A percentile compares a stretch with the other conserved stretches of the same genome.
Evolutionary conservation across 2,329 filamentous ascomycete genomes (phyloP).

Genomic region (Sclerotinia spermophila): DNA sequence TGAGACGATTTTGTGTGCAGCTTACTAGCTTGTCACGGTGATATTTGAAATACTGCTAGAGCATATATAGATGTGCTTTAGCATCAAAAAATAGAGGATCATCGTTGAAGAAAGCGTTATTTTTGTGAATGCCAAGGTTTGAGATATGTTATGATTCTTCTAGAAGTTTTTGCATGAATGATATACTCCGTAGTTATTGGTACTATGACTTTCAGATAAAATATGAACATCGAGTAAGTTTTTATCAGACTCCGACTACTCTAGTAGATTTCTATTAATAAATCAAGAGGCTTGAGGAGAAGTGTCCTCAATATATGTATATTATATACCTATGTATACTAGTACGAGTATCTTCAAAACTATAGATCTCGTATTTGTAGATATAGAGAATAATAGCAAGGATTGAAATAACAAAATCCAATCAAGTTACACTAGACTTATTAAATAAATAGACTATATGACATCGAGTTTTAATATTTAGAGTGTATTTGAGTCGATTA

Average conservation of each 20-base stretch:
- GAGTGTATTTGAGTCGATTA: too few species aligned
- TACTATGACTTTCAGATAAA: background rate
- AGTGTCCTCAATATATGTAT: background rate
- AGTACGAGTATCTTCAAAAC: background rate
- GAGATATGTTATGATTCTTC: background rate
- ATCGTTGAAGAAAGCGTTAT: background rate
- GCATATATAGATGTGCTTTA: background rate
- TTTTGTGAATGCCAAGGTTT: background rate
- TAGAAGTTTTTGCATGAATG: slow-evolving; percentile 6
- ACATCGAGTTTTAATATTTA: background rate
- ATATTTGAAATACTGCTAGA: background rate
- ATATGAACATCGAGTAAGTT: background rate
- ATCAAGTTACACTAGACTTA: background rate
- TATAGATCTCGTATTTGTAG: background rate
- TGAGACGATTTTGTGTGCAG: background rate
- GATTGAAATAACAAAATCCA: background rate
- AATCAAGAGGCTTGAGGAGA: background rate
- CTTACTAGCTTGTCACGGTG: background rate
- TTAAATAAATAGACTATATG: slow-evolving; percentile 1
- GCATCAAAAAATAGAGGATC: background rate
- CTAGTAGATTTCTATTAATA: slow-evolving; percentile 7
- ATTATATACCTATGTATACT: too few species aligned
- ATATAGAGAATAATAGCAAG: background rate
- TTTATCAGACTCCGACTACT: background rate
- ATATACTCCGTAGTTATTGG: too few species aligned